Evolutionary conservation across 2,329 filamentous ascomycete species (phyloP).

Genomic region (Diaporthe eres): DNA sequence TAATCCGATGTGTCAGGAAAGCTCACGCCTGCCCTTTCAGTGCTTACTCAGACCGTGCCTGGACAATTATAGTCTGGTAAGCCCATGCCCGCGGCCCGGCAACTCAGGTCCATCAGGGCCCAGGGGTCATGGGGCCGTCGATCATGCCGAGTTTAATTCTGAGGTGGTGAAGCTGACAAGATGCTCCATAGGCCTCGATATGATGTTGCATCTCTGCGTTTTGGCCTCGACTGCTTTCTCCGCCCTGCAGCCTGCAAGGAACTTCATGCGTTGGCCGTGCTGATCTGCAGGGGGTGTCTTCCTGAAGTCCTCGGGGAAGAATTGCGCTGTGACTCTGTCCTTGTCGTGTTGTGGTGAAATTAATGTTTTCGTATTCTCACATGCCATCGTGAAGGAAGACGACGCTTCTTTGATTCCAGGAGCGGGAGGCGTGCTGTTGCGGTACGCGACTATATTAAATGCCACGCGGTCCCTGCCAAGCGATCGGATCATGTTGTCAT

Average conservation of each 20-base stretch:
- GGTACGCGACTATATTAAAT: neutral
- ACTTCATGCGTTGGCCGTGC: conserved; percentile 1
- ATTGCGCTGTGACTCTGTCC: neutral
- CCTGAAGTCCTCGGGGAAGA: neutral
- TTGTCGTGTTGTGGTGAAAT: neutral
- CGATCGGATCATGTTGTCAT: neutral
- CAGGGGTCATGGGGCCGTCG: neutral
- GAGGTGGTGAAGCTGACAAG: neutral
- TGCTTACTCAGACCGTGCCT: conserved; percentile 31
- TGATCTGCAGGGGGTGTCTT: neutral
- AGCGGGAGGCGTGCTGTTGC: neutral
- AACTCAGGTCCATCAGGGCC: neutral
- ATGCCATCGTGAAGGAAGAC: neutral
- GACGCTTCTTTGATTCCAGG: neutral
- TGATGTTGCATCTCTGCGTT: conserved; percentile 9
- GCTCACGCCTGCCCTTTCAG: neutral
- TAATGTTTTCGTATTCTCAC: neutral
- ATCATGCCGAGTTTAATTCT: conserved; percentile 20
- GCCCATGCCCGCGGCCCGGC: neutral
- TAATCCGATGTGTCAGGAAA: conserved; percentile 11
- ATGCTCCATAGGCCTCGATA: neutral
- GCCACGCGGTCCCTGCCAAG: neutral
- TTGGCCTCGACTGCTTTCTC: conserved; percentile 1
- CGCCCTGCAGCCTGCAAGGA: neutral
- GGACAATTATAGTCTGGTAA: neutral